Evolutionary conservation across 495 filamentous ascomycete genomes (phyloP).

Genomic region (Hypoxylon cercidicola): DNA sequence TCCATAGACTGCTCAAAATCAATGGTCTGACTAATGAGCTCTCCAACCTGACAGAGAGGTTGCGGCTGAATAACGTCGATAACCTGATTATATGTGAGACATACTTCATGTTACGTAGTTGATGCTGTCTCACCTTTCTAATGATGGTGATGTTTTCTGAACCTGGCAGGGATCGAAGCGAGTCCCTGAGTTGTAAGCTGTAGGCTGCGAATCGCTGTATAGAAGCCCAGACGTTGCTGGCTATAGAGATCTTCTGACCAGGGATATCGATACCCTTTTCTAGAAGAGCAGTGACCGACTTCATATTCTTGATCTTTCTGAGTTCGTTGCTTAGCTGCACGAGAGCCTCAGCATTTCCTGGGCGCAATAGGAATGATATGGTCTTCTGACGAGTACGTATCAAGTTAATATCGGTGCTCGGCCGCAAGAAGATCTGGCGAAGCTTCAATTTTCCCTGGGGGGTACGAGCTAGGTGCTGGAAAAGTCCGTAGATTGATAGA

Average conservation of each 20-base stretch:
- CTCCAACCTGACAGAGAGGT: constrained; percentile 71
- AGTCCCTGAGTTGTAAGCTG: constrained; percentile 73
- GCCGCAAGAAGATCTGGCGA: constrained; percentile 85
- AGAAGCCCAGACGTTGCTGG: constrained; percentile 76
- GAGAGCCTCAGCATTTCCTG: constrained; percentile 71
- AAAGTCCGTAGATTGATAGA: constrained; percentile 88
- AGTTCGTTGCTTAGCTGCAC: constrained; percentile 70
- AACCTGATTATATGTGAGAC: constrained; percentile 40
- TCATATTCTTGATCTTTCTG: constrained; percentile 82
- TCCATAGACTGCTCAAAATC: constrained; percentile 84
- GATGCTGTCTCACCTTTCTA: constrained; percentile 59
- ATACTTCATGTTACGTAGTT: neutral
- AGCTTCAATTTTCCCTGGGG: constrained; percentile 82
- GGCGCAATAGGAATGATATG: constrained; percentile 72
- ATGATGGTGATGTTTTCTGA: constrained; percentile 65
- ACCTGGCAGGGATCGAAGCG: constrained; percentile 68
- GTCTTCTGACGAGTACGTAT: constrained; percentile 81
- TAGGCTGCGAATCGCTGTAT: constrained; percentile 64
- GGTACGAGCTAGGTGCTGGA: constrained; percentile 79
- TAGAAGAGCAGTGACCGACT: constrained; percentile 73
- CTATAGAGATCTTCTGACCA: constrained; percentile 65
- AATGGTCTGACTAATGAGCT: constrained; percentile 77
- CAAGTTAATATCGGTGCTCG: constrained; percentile 71
- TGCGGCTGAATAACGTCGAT: constrained; percentile 58
- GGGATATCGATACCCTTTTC: constrained; percentile 78